These are phyloP conservation scores for Alternaria tenuissima DNA, from an alignment of 2,329 filamentous ascomycete genomes.

Conservation along the genomic window DNA sequence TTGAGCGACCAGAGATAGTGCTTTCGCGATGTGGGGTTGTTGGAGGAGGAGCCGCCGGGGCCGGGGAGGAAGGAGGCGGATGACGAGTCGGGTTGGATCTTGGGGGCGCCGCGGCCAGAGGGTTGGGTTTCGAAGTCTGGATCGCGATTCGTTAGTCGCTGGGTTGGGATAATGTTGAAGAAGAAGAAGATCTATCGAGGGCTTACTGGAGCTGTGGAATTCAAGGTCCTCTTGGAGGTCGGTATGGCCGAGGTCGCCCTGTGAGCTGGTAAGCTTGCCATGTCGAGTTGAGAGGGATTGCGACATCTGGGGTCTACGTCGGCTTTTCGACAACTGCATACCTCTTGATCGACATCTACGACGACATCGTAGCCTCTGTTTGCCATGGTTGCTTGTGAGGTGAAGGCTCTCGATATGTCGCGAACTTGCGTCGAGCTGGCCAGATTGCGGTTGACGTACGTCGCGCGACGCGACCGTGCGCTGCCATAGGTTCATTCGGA, in stretches of 20 bases:
- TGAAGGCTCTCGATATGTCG: slow-evolving; percentile 12
- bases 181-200: not conserved
- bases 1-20: slow-evolving; percentile 90
- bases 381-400: slow-evolving; percentile 63
- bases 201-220: slow-evolving; percentile 87
- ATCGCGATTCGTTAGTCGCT: not conserved
- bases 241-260: slow-evolving; percentile 98
- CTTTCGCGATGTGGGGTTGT: slow-evolving; percentile 60
- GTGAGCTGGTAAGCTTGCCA: slow-evolving; percentile 30
- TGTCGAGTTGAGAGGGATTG: not conserved
- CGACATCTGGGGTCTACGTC: not conserved
- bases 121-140: slow-evolving; percentile 72
- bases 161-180: not conserved
- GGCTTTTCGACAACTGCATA: slow-evolving; percentile 51
- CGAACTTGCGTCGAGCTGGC: slow-evolving; percentile 39
- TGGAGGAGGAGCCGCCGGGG: slow-evolving; percentile 28
- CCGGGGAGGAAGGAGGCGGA: slow-evolving; percentile 49
- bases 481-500: slow-evolving; percentile 25
- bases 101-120: slow-evolving; percentile 56
- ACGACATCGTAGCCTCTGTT: slow-evolving; percentile 96
- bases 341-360: slow-evolving; percentile 96
- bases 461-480: slow-evolving; percentile 32
- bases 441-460: slow-evolving; percentile 47
- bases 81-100: slow-evolving; percentile 55
- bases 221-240: slow-evolving; percentile 99